phyloP scores from a whole-genome alignment of 2,329 filamentous ascomycete genomes.

The Aspergillus udagawae region DNA sequence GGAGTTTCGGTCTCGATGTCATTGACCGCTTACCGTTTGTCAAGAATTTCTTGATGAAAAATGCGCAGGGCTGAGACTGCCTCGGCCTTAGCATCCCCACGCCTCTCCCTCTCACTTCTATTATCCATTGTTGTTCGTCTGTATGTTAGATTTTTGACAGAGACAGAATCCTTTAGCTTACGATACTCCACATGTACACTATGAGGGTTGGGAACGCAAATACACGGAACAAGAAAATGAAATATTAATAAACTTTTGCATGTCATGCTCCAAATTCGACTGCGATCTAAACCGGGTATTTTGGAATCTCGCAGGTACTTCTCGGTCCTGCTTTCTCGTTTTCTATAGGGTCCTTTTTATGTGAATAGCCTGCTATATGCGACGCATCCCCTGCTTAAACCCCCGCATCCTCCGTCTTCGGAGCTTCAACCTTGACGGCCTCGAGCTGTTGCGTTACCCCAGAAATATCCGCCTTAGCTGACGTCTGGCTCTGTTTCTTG shows the following conservation, averaged over 20 bases:
- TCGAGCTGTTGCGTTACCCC: slow-evolving; percentile 22
- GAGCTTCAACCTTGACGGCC: slow-evolving; percentile 17
- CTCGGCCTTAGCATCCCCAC: not conserved
- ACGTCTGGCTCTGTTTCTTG: slow-evolving; percentile 14
- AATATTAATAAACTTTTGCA: not conserved
- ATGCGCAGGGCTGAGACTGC: slow-evolving; percentile 42
- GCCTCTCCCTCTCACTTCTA: not conserved
- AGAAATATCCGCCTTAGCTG: slow-evolving; percentile 6
- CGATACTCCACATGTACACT: slow-evolving; percentile 3
- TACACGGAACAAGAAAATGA: not conserved
- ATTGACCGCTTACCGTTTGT: slow-evolving; percentile 71
- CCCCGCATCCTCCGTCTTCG: slow-evolving; percentile 15
- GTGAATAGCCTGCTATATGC: not conserved
- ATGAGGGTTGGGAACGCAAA: not conserved
- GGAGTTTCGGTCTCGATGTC: slow-evolving; percentile 70
- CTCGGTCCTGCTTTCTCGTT: not conserved
- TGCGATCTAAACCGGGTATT: slow-evolving; percentile 13
- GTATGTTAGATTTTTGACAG: not conserved
- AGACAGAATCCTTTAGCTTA: not conserved
- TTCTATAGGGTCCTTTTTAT: not conserved
- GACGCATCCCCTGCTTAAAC: slow-evolving; percentile 4
- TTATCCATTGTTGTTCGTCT: not conserved
- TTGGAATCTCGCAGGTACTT: slow-evolving; percentile 3
- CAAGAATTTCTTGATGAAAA: slow-evolving; percentile 82
- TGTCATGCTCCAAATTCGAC: slow-evolving; percentile 4